A percentile compares a stretch with the other conserved stretches of the same genome.
Conservation (phyloP, 371 early-diverging fungal species). For the Mortierella polycephala region DNA sequence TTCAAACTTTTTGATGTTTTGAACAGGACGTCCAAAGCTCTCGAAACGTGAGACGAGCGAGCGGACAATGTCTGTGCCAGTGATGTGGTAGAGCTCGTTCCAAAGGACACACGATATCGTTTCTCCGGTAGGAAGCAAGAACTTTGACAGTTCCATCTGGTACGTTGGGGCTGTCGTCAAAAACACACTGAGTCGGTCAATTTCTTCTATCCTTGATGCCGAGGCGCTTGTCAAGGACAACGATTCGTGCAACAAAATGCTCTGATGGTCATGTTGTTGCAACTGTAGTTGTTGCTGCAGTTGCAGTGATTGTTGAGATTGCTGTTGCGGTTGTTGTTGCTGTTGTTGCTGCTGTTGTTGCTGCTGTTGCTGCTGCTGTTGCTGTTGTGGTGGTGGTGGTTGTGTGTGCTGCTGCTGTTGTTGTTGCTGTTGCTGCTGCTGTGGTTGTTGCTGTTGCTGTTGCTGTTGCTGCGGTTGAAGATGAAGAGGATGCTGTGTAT, state of each 20-base stretch:
- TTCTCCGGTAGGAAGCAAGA: slow-evolving; percentile 86
- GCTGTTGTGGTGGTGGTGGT: slow-evolving; percentile 19
- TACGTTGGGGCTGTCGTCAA: slow-evolving; percentile 50
- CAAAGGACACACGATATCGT: slow-evolving; percentile 90
- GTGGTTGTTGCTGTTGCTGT: slow-evolving; percentile 16
- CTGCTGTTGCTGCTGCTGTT: slow-evolving; percentile 36
- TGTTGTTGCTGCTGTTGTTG: slow-evolving; percentile 30
- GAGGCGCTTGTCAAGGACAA: slow-evolving; percentile 36
- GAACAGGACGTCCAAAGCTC: slow-evolving; percentile 89
- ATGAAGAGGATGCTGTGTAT: slow-evolving; percentile 15
- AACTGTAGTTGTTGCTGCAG: slow-evolving; percentile 30
- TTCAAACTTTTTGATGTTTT: slow-evolving; percentile 98
- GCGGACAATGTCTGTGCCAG: slow-evolving; percentile 99
- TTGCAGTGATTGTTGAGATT: slow-evolving; percentile 22
- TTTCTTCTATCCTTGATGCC: slow-evolving; percentile 47
- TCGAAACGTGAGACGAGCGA: slow-evolving; percentile 96
- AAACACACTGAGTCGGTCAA: slow-evolving; percentile 52
- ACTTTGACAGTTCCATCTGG: slow-evolving; percentile 67
- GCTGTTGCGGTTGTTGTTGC: slow-evolving; percentile 29
- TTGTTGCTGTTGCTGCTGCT: slow-evolving; percentile 16
- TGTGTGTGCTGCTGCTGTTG: slow-evolving; percentile 16
- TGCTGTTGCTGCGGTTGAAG: slow-evolving; percentile 16
- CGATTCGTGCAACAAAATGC: slow-evolving; percentile 28
- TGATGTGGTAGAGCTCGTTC: slow-evolving; percentile 92
- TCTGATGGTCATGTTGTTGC: slow-evolving; percentile 38